Base-by-base conservation (phyloP, 2,329 filamentous ascomycete genomes). In the Cladorrhinum sp. region DNA sequence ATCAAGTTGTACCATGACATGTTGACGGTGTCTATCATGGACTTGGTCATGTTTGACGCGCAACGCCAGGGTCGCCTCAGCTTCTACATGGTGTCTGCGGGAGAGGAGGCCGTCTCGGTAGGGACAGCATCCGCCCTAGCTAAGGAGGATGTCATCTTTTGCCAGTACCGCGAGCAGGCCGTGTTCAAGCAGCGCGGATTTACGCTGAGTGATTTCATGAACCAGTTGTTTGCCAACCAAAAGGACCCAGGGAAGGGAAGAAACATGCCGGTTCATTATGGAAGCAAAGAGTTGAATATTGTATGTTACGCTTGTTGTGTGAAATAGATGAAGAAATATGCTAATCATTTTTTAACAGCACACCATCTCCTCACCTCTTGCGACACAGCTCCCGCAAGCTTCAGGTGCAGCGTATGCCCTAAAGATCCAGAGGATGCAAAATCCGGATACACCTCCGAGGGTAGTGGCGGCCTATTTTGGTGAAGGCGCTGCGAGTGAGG, bases 241-340 rank as follows among this genome's bases (percentile, higher is more conserved):
- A 85, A 91, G 64, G 95, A 99, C 68, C 75, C 81, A 0, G 93
- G 93, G 1, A 84, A 82, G 62, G 95, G 93, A 1, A 86, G 93
- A 64, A 98, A 96, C 70, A 99, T 99, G 95, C 95, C 95, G 0
- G 91, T 98, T 13, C 95, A 99, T 76, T 99, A 98, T 70, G 93
- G 93, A 51, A 92, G 89, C 73, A 85, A 82, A 60, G 87, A 91
- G 65, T 79, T 96, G 60, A 92, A 96, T 68, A 92, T 96, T 70
- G 90, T 93, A 73, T 73, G 85, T 78, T 16, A 2, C 18, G n/a
- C 27, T 24, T 2, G 5, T 6, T 20, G 16, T 1, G 2, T 7
- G 18, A n/a, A 2, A 23, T n/a, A 9, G 8, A 9, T 24, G 49
- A 12, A 18, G 2, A 2, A 48, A 12, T 6, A 4, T 9, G 52